phyloP scores from a whole-genome alignment of 805 yeast genomes.

The Hemisphaericaspora nanyangensis region DNA sequence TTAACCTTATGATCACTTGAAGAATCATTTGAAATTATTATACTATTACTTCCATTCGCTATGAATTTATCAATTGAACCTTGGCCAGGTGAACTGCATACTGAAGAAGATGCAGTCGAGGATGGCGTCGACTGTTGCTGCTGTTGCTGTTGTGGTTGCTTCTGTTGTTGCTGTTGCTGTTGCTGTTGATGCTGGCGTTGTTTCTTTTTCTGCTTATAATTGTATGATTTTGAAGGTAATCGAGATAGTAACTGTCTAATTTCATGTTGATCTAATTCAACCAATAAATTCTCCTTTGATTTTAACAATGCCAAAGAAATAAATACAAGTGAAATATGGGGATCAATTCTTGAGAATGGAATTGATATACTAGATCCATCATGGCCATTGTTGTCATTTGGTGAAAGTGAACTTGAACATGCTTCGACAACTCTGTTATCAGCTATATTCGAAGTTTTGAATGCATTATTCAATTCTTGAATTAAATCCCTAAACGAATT shows the following conservation, averaged over 20 bases:
- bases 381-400: neutral
- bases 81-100: slow-evolving; percentile 4
- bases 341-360: slow-evolving; percentile 62
- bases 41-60: slow-evolving; percentile 5
- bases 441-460: neutral
- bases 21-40: slow-evolving; percentile 28
- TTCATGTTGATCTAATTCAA: slow-evolving; percentile 89
- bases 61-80: too few relatives aligned
- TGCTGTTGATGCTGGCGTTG: neutral
- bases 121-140: neutral
- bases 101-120: slow-evolving; percentile 9
- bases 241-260: slow-evolving; percentile 72
- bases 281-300: slow-evolving; percentile 69
- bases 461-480: slow-evolving; percentile 21
- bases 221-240: slow-evolving; percentile 44
- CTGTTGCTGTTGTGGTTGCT: neutral
- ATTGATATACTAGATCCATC: slow-evolving; percentile 14
- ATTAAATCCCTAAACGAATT: slow-evolving; percentile 32
- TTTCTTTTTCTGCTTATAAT: slow-evolving; percentile 12
- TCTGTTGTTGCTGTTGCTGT: neutral
- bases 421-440: neutral
- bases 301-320: slow-evolving; percentile 75
- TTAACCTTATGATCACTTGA: slow-evolving; percentile 39
- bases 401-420: too few relatives aligned
- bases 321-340: slow-evolving; percentile 74